Evolutionary conservation across 148 eudicot genomes (phyloP).

Genomic region (Camellia granthamiana): DNA sequence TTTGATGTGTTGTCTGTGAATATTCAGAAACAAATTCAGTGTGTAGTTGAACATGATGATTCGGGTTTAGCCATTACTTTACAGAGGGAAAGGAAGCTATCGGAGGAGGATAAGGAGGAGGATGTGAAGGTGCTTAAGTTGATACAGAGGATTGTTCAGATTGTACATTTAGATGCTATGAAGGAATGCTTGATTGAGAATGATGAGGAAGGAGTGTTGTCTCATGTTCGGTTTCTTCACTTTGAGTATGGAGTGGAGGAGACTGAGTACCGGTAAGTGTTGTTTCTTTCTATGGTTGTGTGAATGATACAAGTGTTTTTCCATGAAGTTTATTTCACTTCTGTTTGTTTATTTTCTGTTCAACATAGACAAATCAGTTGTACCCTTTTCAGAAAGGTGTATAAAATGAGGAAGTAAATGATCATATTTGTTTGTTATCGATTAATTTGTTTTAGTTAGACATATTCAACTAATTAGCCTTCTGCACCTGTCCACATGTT

Average conservation of each 20-base stretch:
- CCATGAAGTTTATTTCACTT: not conserved
- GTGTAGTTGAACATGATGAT: slow-evolving; percentile 29
- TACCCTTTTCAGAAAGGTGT: not conserved
- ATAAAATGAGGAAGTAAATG: not conserved
- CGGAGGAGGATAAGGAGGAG: slow-evolving; percentile 51
- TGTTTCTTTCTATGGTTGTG: not conserved
- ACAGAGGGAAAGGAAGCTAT: slow-evolving; percentile 33
- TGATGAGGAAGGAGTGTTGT: slow-evolving; percentile 48
- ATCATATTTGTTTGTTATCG: not conserved
- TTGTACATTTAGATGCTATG: slow-evolving; percentile 74
- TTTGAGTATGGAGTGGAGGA: slow-evolving; percentile 63
- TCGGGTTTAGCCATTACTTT: slow-evolving; percentile 55
- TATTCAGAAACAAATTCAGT: slow-evolving; percentile 53
- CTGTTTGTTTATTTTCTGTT: not conserved
- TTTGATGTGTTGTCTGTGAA: slow-evolving; percentile 61
- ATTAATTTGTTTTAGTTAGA: not conserved
- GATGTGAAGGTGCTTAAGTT: slow-evolving; percentile 52
- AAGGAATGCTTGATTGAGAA: slow-evolving; percentile 40
- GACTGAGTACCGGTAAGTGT: slow-evolving; percentile 67
- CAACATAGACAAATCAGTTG: not conserved
- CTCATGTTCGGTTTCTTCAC: slow-evolving; percentile 67
- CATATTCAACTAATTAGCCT: not conserved
- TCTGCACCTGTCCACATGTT: no score
- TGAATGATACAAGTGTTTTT: not conserved
- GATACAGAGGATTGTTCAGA: slow-evolving; percentile 59